Evolutionary conservation across 371 early-diverging fungal species (phyloP), one percentile per base, ranked within the genome.

Genomic region (Encephalitozoon cuniculi): DNA sequence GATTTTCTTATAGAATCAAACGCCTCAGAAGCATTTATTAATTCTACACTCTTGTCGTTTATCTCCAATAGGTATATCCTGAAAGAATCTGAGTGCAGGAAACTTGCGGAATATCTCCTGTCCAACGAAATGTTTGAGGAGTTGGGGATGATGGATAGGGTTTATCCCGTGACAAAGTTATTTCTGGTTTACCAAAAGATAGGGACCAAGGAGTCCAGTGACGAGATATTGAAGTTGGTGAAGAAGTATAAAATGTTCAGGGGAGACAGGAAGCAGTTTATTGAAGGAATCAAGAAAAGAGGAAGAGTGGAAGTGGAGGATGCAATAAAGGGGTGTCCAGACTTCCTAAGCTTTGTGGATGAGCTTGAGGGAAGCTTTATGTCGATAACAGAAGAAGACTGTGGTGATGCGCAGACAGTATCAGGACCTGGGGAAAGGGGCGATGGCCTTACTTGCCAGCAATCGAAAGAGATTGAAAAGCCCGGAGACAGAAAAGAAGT

Each of bases 81-180:
- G 40, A 28, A 34, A 23, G 66, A 77, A 8, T 21, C 39, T 32
- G 75, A 74, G 40, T 66, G 53, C 26, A 28, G 15, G 8, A 41
- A 39, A 12, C 53, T 80, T 15, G 69, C 76, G 21, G 21, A 51
- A 15, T 53, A 74, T 75, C 55, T 74, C 1, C 39, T 80, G 15
- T 51, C 30, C 5, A 52, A 69, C 21, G 63, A 11, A 4, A 39
- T 59, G 21, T 5, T n/a, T 28, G 69, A 68, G 40, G 71, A 68
- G 25, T 18, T 80, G 18, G 44, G 41, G 9, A 39, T 74, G 52
- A 49, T 80, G 39, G 81, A 80, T 23, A 52, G 75, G 54, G 53
- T 80, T n/a, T 80, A 80, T 49, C 81, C 81, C 18, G 64, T 73
- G 15, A 70, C 77, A 21, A 76, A 72, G 40, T 37, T 80, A 28